A percentile compares a stretch with the other conserved stretches of the same genome.
phyloP scores from a whole-genome alignment of 192 early-diverging fungal genomes.

The Coemansia sp. region DNA sequence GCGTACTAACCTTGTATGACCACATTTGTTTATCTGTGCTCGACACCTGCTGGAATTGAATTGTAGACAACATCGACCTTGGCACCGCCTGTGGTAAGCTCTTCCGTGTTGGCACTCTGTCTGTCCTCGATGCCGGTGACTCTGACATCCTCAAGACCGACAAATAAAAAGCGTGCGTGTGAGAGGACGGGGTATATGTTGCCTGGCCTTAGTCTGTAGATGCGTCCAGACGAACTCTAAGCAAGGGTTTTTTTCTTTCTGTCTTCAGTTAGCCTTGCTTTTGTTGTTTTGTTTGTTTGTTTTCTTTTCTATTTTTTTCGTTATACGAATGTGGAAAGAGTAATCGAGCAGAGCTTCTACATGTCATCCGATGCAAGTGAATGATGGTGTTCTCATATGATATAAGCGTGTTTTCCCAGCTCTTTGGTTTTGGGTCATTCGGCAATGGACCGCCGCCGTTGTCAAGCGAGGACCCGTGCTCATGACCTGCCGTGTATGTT shows the following conservation, averaged over 20 bases:
- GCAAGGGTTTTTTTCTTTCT: background rate
- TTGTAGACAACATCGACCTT: slow-evolving; percentile 98
- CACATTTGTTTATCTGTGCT: background rate
- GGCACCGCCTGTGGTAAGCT: slow-evolving; percentile 99
- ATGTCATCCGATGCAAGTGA: no score
- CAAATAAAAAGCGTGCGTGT: slow-evolving; percentile 18
- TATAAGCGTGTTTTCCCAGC: no score
- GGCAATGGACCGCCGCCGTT: no score
- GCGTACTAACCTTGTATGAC: background rate
- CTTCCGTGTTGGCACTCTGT: slow-evolving; percentile 93
- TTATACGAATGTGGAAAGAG: background rate
- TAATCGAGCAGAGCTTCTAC: background rate
- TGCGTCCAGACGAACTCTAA: background rate
- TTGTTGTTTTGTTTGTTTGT: slow-evolving; percentile 9
- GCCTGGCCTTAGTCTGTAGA: background rate
- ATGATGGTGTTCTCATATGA: no score
- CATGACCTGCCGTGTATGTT: no score
- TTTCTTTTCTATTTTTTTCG: background rate
- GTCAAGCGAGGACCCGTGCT: no score
- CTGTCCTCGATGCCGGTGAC: slow-evolving; percentile 99
- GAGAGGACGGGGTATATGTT: background rate
- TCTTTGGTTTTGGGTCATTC: no score
- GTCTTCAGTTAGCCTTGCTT: slow-evolving; percentile 4
- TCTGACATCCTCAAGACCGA: slow-evolving; percentile 79
- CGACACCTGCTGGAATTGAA: slow-evolving; percentile 11